Conservation (phyloP, 768 basidiomycete species). For the Lentinula sp. region DNA sequence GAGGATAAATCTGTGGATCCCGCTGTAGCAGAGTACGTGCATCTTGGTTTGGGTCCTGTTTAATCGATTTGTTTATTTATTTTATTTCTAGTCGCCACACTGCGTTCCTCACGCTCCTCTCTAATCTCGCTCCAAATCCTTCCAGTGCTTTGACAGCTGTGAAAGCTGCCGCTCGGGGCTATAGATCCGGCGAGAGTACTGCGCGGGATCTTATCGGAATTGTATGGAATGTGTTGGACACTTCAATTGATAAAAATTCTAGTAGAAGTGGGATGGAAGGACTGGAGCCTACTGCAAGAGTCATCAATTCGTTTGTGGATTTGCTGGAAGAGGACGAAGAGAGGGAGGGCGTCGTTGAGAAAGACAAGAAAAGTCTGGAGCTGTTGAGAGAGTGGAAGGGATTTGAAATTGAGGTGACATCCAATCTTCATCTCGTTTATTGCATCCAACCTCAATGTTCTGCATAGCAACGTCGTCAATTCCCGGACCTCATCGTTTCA, state of each 20-base stretch:
- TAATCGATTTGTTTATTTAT: conserved; percentile 1
- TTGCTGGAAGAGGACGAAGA: conserved; percentile 71
- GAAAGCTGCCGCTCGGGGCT: conserved; percentile 74
- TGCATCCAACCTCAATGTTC: background rate
- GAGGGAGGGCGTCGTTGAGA: background rate
- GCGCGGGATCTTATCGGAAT: conserved; percentile 85
- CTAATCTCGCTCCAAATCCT: conserved; percentile 50
- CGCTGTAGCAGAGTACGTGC: conserved; percentile 43
- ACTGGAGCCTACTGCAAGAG: conserved; percentile 68
- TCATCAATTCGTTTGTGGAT: conserved; percentile 70
- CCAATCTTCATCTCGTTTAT: background rate
- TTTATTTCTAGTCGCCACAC: conserved; percentile 35
- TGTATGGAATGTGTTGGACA: conserved; percentile 72
- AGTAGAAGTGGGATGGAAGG: background rate
- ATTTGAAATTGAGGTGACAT: conserved; percentile 60
- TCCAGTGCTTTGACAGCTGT: conserved; percentile 51
- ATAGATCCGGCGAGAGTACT: conserved; percentile 66
- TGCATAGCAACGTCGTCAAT: conserved; percentile 72
- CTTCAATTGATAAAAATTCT: background rate
- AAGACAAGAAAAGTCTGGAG: conserved; percentile 54
- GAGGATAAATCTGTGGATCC: conserved; percentile 33
- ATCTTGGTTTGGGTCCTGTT: no score
- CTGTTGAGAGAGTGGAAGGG: conserved; percentile 76
- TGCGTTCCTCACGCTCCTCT: conserved; percentile 12
- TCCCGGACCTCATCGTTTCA: conserved; percentile 68